Base-by-base conservation (phyloP, 176 grass and related monocot genomes). In the Avena eriantha region DNA sequence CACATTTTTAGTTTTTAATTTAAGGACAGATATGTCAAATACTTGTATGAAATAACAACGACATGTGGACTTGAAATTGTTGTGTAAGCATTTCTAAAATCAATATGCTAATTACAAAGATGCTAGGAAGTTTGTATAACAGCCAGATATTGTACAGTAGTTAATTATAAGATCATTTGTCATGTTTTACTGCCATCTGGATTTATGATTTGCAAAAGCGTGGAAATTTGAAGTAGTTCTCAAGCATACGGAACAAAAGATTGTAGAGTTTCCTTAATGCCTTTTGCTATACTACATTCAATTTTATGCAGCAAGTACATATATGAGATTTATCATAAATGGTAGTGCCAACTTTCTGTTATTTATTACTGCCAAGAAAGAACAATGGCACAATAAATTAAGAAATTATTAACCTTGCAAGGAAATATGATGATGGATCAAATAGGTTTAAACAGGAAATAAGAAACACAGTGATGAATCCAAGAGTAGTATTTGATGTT, bases 401-500 rank as follows among this genome's bases (percentile, higher is more conserved):
- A 22, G 13, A 41, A 21, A 22, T 78, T 78, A 58, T 3, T 59
- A 53, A 41, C 39, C 45, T 10, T 47, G 9, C 8, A 47, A 10
- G 2, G 6, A 73, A 83, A 51, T 22, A 39, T 10, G 17, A 39
- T 10, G 17, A 73, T 33, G 41, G 16, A 69, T 78, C 21, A 14
- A 43, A 57, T 55, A 56, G 2, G 2, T n/a, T 4, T 50, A 29
- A 17, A 57, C 1, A 26, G 49, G 11, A 18, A 35, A n/a, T 16
- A 34, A 16, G 46, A 50, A 21, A 67, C 21, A 39, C 45, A 49
- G 6, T 7, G 5, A 21, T 54, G 51, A 69, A 68, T 1, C 48
- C 19, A 82, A 83, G 8, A 41, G 15, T 72, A 36, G 35, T 68
- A 55, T 83, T n/a, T 57, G 35, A 71, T 8, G 35, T 59, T 73